Percentiles rank a stretch among this genome's conserved stretches.
Evolutionary conservation across 2,329 filamentous ascomycete species (phyloP).

Genomic region (Penicillium vulpinum): DNA sequence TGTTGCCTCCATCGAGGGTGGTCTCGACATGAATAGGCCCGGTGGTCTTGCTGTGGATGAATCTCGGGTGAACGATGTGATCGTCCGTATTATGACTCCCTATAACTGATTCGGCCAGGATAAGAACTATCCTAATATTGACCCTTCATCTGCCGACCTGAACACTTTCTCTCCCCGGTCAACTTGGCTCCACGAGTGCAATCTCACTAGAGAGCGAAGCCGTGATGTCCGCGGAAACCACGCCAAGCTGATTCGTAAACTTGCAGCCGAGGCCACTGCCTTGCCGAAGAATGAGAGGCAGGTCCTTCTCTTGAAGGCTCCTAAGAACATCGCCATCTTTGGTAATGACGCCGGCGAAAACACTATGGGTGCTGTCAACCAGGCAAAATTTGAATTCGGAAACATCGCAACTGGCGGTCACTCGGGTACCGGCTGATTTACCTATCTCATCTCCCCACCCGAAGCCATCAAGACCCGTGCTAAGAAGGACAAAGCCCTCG

Average conservation of each 20-base stretch:
- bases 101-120: slow-evolving; percentile 50
- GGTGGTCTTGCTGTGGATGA: slow-evolving; percentile 34
- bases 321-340: slow-evolving; percentile 51
- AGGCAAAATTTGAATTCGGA: slow-evolving; percentile 16
- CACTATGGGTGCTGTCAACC: slow-evolving; percentile 15
- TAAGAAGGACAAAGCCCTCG: slow-evolving; percentile 23
- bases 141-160: slow-evolving; percentile 31
- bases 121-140: slow-evolving; percentile 36
- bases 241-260: slow-evolving; percentile 66
- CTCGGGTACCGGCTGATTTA: slow-evolving; percentile 22
- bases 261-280: slow-evolving; percentile 74
- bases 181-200: slow-evolving; percentile 18
- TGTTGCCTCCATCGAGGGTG: slow-evolving; percentile 48
- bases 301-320: slow-evolving; percentile 52
- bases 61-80: slow-evolving; percentile 50
- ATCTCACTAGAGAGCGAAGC: slow-evolving; percentile 17
- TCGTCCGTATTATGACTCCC: slow-evolving; percentile 48
- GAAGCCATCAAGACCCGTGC: slow-evolving; percentile 31
- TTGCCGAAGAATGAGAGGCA: slow-evolving; percentile 58
- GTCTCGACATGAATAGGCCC: slow-evolving; percentile 42
- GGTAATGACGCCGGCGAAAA: slow-evolving; percentile 51
- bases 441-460: slow-evolving; percentile 30
- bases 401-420: slow-evolving; percentile 19
- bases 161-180: slow-evolving; percentile 11
- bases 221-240: slow-evolving; percentile 70